Conservation (phyloP, 1,284 basidiomycete genomes). For the Gomphus bonarii region DNA sequence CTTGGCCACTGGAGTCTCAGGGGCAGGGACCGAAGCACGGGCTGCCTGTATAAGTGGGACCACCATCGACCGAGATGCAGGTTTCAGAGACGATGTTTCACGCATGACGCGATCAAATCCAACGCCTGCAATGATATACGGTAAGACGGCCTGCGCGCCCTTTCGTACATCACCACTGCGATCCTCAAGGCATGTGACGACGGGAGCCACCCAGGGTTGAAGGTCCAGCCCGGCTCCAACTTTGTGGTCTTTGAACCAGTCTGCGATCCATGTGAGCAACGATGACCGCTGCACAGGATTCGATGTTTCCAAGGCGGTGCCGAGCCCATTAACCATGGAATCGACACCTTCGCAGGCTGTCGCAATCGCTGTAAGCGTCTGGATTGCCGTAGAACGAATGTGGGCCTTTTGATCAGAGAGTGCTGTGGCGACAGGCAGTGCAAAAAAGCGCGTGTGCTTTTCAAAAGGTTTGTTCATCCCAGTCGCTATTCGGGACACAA, state of each 20-base stretch:
- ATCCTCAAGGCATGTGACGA: conserved; percentile 87
- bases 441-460: conserved; percentile 73
- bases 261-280: conserved; percentile 78
- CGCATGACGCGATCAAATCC: conserved; percentile 86
- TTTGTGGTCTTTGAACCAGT: conserved; percentile 65
- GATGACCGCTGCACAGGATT: conserved; percentile 87
- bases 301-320: conserved; percentile 71
- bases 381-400: conserved; percentile 70
- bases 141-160: conserved; percentile 76
- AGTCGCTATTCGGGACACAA: conserved; percentile 80
- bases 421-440: conserved; percentile 71
- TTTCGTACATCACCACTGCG: conserved; percentile 89
- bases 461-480: conserved; percentile 97
- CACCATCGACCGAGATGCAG: conserved; percentile 82
- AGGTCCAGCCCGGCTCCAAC: conserved; percentile 60
- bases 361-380: conserved; percentile 77
- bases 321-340: conserved; percentile 68
- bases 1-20: conserved; percentile 21
- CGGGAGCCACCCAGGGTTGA: conserved; percentile 52
- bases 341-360: conserved; percentile 81
- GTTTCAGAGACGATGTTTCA: conserved; percentile 80
- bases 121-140: conserved; percentile 63
- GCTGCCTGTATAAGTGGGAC: conserved; percentile 82
- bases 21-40: conserved; percentile 16
- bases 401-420: conserved; percentile 91